Base-by-base conservation (phyloP, 352 stramenopile species). In the Phytophthora aleatoria region DNA sequence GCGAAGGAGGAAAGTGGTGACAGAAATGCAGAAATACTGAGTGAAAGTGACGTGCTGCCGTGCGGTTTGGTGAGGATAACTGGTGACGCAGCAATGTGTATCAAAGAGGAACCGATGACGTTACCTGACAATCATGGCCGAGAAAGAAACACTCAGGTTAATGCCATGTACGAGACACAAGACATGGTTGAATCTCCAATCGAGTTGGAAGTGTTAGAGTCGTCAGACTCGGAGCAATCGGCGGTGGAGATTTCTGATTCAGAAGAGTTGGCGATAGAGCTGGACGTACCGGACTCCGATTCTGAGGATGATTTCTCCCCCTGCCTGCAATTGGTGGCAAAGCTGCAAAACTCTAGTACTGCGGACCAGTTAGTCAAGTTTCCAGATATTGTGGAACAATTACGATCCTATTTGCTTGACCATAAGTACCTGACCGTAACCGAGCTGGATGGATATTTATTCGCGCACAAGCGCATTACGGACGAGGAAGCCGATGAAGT, bases 401-500 rank as follows among this genome's bases (percentile, higher is more conserved):
- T 82, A 5, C 67, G 49, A 10, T 39, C 50, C 13, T 70, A 69
- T 59, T 57, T 82, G 47, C 11, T 61, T 11, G 41, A 71, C 1
- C n/a, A 15, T 20, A 71, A 71, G 15, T 54, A 71, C 27, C n/a
- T 71, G 44, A 57, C 61, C 5, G 50, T 50, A 16, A 33, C 49
- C 13, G 56, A 71, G 11, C 27, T 68, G 30, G 67, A 74, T 27
- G 68, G 55, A 48, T 73, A 67, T 73, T 64, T 76, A 61, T 76
- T 70, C 20, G 58, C 63, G 44, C 63, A 73, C 56, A 68, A 63
- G 20, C 31, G 5, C 44, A 61, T 72, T 36, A 56, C 53, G 12
- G 31, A 54, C 9, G 48, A 44, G 6, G 67, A 77, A 55, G n/a
- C 49, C 1, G 24, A 64, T 9, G 71, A 72, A 28, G 61, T 78